Conservation (phyloP, 164 flowering plant species). For the Sextonia rubra region DNA sequence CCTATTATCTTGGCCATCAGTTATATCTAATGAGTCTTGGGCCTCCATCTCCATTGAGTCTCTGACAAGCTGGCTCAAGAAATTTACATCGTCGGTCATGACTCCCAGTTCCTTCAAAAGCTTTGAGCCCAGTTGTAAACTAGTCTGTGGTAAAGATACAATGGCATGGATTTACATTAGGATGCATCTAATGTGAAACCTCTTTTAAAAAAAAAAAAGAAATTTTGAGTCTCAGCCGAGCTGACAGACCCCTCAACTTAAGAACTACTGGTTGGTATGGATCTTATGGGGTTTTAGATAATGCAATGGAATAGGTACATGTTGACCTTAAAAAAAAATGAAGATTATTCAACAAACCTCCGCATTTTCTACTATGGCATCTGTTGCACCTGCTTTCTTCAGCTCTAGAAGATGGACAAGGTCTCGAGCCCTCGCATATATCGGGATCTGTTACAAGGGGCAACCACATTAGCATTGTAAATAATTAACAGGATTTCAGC, state of each 20-base stretch:
- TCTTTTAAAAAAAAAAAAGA: background rate
- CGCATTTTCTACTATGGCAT: constrained; percentile 83
- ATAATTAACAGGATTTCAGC: background rate
- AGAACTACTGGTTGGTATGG: background rate
- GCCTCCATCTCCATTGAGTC: constrained; percentile 94
- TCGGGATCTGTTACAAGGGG: constrained; percentile 56
- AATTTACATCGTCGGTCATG: constrained; percentile 92
- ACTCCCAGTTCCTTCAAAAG: constrained; percentile 89
- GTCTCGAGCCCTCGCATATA: constrained; percentile 91
- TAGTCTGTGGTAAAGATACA: constrained; percentile 49
- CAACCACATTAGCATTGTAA: background rate
- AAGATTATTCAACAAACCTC: constrained; percentile 46
- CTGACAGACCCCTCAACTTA: no score
- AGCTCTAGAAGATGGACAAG: constrained; percentile 73
- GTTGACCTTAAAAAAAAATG: background rate
- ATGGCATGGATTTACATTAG: background rate
- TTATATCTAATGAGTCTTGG: constrained; percentile 41
- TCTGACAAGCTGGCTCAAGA: constrained; percentile 74
- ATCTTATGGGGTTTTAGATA: background rate
- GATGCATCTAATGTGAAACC: background rate
- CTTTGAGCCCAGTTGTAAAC: constrained; percentile 92
- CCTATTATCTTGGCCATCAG: constrained; percentile 40
- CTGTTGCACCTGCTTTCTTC: constrained; percentile 95
- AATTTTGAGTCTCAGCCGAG: background rate
- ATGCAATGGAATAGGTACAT: background rate